Base-by-base conservation (phyloP, 495 filamentous ascomycete genomes). In the Hyphodiscus hymeniophilus region DNA sequence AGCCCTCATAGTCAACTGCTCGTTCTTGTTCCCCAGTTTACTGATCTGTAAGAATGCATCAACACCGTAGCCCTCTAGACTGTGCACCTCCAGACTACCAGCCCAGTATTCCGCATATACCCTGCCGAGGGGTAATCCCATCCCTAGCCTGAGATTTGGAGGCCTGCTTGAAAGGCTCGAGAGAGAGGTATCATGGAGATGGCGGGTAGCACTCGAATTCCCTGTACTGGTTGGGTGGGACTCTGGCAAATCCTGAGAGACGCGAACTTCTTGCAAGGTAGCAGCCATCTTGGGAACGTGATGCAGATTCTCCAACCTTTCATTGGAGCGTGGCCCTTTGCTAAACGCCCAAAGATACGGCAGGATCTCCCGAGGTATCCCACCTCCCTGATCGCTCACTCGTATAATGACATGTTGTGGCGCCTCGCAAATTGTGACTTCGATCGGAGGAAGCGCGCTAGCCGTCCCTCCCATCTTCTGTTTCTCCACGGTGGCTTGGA, bases 81-180 rank as follows among this genome's bases (percentile, higher is more conserved):
- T 95, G 63, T 97, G 92, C 50, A 97, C 59, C 61, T 95, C 88
- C 20, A 99, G 65, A 60, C 77, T 91, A 1, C 92, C 92, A 7
- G 94, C 92, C 92, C 92, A 99, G 65, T 97, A 98, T 65, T 99
- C 91, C 13, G 94, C 91, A 62, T 97, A 99, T 12, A 97, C 87
- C 50, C 89, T 77, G 52, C 87, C 94, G 71, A 97, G 84, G 0
- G 92, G 94, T 42, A 99, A 64, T 2, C 92, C 92, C 74, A 99
- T 95, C 8, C 92, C 94, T 10, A 99, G 72, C 1, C 89, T 75
- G 45, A 99, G 73, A 57, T 96, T 82, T 0, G 94, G 90, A 3
- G 87, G 87, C 16, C 92, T 74, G 47, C 80, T 84, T 1, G 85
- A 84, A 20, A 99, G 66, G 0, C 80, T 76, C 16, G 85, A 77